phyloP scores from a whole-genome alignment of 208 protist species.

The Crithidia fasciculata region DNA sequence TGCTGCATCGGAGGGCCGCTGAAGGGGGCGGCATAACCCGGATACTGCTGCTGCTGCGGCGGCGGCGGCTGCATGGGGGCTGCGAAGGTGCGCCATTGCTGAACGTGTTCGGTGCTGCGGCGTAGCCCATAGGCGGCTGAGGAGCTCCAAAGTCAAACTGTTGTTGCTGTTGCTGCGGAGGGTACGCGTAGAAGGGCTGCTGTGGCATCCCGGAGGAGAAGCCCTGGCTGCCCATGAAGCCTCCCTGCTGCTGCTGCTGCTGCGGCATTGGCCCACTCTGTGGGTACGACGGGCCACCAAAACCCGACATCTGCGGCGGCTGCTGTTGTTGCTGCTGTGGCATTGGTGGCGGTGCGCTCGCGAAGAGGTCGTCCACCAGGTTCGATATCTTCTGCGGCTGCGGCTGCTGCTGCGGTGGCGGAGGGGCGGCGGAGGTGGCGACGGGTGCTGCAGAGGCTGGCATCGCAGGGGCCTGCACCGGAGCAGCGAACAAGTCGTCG shows the following conservation, averaged over 20 bases:
- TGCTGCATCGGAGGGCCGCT: background rate
- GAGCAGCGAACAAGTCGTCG: slow-evolving; percentile 55
- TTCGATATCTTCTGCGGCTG: slow-evolving; percentile 10
- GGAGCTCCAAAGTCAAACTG: slow-evolving; percentile 14
- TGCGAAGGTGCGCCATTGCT: background rate
- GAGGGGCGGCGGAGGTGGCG: background rate
- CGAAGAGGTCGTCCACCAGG: slow-evolving; percentile 40
- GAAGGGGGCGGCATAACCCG: background rate
- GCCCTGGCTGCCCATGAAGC: slow-evolving; percentile 2
- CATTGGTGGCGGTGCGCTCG: slow-evolving; percentile 2
- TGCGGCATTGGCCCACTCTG: background rate
- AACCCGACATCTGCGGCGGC: slow-evolving; percentile 4
- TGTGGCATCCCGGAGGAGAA: slow-evolving; percentile 7
- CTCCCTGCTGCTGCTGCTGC: background rate
- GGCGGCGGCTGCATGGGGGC: slow-evolving; percentile 6
- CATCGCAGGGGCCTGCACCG: slow-evolving; percentile 21
- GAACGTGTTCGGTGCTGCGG: background rate
- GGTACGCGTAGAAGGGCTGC: background rate
- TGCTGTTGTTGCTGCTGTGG: background rate
- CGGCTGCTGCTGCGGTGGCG: background rate
- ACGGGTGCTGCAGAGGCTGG: background rate
- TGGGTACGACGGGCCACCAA: slow-evolving; percentile 3
- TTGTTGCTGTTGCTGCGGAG: slow-evolving; percentile 7
- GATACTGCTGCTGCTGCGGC: slow-evolving; percentile 20
- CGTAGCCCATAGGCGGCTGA: background rate